These are phyloP conservation scores for Ascomycota sp. DNA, from an alignment of 2,329 filamentous ascomycete species.

Conservation along the genomic window DNA sequence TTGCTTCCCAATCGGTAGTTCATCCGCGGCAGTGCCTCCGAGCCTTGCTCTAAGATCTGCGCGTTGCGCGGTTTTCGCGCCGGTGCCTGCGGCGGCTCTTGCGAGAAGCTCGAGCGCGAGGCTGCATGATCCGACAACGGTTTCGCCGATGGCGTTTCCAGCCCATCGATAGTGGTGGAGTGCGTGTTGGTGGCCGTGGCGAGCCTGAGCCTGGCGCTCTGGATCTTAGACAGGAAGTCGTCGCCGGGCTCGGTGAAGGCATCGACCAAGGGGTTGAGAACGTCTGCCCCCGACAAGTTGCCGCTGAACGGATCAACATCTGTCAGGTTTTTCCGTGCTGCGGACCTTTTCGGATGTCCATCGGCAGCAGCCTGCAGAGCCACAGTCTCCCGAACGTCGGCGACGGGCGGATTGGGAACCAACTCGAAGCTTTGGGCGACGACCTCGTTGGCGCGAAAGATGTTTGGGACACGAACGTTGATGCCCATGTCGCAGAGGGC, in stretches of 20 bases:
- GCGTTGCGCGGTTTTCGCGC: constrained; percentile 31
- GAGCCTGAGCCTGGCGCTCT: constrained; percentile 27
- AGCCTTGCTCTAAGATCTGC: constrained; percentile 27
- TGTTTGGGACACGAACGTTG: constrained; percentile 60
- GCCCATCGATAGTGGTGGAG: constrained; percentile 26
- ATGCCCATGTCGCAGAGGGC: constrained; percentile 75
- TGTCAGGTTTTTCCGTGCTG: constrained; percentile 15
- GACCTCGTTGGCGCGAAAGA: constrained; percentile 54
- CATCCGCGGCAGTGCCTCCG: constrained; percentile 44
- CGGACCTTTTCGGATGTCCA: constrained; percentile 19
- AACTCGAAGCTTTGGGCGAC: constrained; percentile 26
- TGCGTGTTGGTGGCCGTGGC: constrained; percentile 16
- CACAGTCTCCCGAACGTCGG: constrained; percentile 17
- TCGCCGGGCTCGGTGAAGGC: constrained; percentile 24
- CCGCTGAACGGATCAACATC: constrained; percentile 32
- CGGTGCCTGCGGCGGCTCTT: constrained; percentile 32
- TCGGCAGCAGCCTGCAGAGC: too few relatives aligned
- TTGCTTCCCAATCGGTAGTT: constrained; percentile 32
- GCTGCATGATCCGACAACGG: constrained; percentile 6
- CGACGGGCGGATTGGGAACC: constrained; percentile 7
- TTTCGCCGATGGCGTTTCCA: constrained; percentile 29
- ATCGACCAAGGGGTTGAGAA: constrained; percentile 20
- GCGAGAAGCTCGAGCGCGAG: constrained; percentile 5
- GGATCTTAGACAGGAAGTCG: constrained; percentile 35
- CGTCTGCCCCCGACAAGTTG: constrained; percentile 18